Evolutionary conservation across 2,329 filamentous ascomycete genomes (phyloP), one percentile per base, ranked within the genome.

Genomic region (Paracoccidioides brasiliensis): DNA sequence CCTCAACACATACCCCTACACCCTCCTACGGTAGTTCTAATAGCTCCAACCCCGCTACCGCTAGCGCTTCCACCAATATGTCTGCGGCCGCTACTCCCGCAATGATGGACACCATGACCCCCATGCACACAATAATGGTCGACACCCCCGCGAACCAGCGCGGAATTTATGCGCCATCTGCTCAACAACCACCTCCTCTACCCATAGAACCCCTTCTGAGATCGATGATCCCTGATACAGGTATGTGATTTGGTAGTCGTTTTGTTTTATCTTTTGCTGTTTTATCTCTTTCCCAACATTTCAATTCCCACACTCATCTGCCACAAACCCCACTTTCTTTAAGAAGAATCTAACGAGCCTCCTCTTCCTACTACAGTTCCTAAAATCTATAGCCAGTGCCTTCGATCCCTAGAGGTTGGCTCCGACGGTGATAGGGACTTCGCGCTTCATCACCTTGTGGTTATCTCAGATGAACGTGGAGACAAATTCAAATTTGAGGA

Each of bases 401-500:
- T 95, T 22, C 22, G 22, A 22, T 22, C 22, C 22, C 22, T 41
- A 84, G 90, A 62, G 85, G 90, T 4, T 74, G 98, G 32, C 3
- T 80, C 84, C 10, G 91, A 98, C 67, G 86, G 96, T 64, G 84
- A 88, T n/a, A 22, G 22, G 22, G 22, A 22, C 22, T 97, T 94
- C 71, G 91, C 90, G 0, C 76, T 97, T 9, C 89, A 95, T 64
- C 91, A 97, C 64, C 74, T 97, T 3, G 90, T 97, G 57, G 95
- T 95, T 68, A 96, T 97, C 33, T 96, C 90, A 0, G 93, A 85
- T 66, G 90, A 97, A 69, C 82, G 90, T 45, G 91, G 91, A 48
- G 93, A 97, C 68, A 95, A 95, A 70, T 96, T 95, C 72, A 86
- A 88, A 58, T 96, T 97, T 62, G 90, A 95, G 63, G 87, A 88